A percentile compares a stretch with the other conserved stretches of the same genome.
Evolutionary conservation across 2,329 filamentous ascomycete genomes (phyloP).

Genomic region (Aureobasidium namibiae): DNA sequence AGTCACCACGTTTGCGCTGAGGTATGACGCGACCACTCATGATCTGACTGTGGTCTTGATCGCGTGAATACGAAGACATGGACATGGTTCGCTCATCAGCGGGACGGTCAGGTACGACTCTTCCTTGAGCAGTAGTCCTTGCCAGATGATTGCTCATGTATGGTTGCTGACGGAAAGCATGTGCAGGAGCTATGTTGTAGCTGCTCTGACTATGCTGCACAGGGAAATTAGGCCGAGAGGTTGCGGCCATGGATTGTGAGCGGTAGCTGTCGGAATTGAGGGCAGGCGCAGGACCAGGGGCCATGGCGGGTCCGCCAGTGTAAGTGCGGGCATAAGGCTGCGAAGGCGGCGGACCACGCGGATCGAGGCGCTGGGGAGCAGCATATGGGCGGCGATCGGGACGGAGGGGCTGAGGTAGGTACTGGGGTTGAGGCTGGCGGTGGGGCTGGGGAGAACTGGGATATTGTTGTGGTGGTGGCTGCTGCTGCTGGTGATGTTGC

Average conservation of each 20-base stretch:
- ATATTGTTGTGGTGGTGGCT: constrained; percentile 31
- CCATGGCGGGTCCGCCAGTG: constrained; percentile 17
- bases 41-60: constrained; percentile 73
- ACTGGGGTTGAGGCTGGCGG: constrained; percentile 43
- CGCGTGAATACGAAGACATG: constrained; percentile 73
- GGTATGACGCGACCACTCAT: constrained; percentile 81
- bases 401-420: constrained; percentile 52
- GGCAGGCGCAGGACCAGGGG: constrained; percentile 46
- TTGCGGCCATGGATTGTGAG: constrained; percentile 83
- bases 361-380: constrained; percentile 62
- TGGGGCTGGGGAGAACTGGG: constrained; percentile 14
- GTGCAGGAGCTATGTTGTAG: constrained; percentile 55
- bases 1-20: constrained; percentile 54
- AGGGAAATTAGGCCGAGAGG: constrained; percentile 58
- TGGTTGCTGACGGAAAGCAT: constrained; percentile 69
- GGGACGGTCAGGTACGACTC: constrained; percentile 82
- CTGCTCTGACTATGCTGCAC: constrained; percentile 54
- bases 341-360: constrained; percentile 42
- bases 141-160: constrained; percentile 58
- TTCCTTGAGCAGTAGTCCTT: constrained; percentile 81
- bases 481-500: constrained; percentile 32
- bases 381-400: constrained; percentile 63
- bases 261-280: constrained; percentile 79
- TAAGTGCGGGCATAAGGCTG: constrained; percentile 36
- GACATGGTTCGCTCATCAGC: constrained; percentile 88